Conservation (phyloP, 208 protist genomes). For the Acanthamoeba royreba region DNA sequence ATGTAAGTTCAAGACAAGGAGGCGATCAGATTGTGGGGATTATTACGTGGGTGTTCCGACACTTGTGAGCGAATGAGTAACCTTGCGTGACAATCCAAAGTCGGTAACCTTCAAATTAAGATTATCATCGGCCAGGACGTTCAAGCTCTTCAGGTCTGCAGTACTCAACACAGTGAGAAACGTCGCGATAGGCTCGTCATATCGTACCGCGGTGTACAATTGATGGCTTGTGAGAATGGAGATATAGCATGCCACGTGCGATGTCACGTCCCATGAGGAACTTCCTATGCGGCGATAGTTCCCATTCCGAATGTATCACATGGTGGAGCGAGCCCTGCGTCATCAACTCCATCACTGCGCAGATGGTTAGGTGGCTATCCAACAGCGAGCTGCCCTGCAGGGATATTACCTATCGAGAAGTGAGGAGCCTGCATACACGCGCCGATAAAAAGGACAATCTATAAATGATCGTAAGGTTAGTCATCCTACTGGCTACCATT, state of each 20-base stretch:
- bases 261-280: conserved; percentile 6
- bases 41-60: neutral
- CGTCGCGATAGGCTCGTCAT: no score
- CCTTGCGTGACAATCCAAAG: neutral
- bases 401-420: neutral
- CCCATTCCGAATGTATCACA: neutral
- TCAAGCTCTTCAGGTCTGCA: neutral
- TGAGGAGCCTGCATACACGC: neutral
- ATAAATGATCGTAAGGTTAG: no score
- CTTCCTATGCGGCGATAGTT: neutral
- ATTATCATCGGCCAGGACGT: neutral
- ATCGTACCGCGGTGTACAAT: neutral
- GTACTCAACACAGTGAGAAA: no score
- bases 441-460: conserved; percentile 2
- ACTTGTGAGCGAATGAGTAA: neutral
- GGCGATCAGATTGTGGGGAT: no score
- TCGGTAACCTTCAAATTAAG: conserved; percentile 1
- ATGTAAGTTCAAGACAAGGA: no score
- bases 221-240: neutral
- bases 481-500: no score
- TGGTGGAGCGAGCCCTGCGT: neutral
- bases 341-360: conserved; percentile 1
- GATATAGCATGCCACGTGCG: neutral
- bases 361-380: no score
- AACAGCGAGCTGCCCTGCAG: no score